These are phyloP conservation scores for Saccharomyces hybrid DNA, from an alignment of 1,139 yeast species.

Conservation along the genomic window DNA sequence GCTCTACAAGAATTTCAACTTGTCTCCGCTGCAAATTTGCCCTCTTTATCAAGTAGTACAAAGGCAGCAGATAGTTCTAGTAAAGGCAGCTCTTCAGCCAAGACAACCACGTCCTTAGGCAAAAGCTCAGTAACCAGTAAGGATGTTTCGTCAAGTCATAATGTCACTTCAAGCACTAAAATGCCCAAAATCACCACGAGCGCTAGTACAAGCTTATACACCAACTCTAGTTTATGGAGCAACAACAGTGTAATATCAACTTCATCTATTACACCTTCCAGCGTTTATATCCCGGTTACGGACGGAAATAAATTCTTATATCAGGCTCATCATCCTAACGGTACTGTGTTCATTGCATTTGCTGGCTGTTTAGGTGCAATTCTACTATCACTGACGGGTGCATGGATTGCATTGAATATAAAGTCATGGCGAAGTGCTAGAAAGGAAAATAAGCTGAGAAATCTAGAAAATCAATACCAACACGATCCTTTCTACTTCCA, in stretches of 20 bases:
- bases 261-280: conserved; percentile 2
- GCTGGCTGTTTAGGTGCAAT: conserved; percentile 49
- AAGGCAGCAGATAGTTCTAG: background rate
- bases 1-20: background rate
- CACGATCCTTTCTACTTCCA: conserved; percentile 17
- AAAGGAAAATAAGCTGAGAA: conserved; percentile 15
- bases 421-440: conserved; percentile 23
- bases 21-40: background rate
- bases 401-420: conserved; percentile 14
- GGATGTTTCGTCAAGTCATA: background rate
- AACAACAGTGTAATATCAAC: background rate
- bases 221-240: background rate
- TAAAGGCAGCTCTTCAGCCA: background rate
- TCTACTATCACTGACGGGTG: conserved; percentile 7
- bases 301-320: conserved; percentile 49
- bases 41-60: background rate
- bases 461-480: conserved; percentile 15
- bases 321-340: conserved; percentile 44
- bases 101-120: background rate
- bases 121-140: background rate
- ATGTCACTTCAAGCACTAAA: background rate
- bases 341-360: conserved; percentile 69
- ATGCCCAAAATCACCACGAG: background rate
- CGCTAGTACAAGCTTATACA: background rate
- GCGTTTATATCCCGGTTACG: conserved; percentile 12